These are phyloP conservation scores for Solanum arcanum DNA, from an alignment of 257 asterid genomes.

Conservation along the genomic window DNA sequence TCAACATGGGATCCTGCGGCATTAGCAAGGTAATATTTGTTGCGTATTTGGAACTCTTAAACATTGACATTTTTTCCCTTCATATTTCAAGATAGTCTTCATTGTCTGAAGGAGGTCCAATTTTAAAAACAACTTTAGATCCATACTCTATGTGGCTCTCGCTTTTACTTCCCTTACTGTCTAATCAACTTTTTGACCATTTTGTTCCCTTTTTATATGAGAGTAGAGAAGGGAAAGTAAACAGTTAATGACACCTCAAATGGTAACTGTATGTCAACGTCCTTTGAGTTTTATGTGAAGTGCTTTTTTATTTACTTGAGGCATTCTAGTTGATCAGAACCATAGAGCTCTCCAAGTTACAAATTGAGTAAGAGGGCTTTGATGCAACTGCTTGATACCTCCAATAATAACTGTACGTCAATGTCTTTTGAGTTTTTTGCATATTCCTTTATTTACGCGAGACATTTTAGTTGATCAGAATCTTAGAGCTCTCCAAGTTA, in stretches of 20 bases:
- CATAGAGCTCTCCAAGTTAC: background rate
- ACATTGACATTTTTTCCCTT: background rate
- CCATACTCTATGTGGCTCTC: background rate
- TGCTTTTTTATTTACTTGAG: background rate
- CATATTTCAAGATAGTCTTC: background rate
- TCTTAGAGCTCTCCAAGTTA: background rate
- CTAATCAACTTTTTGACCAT: background rate
- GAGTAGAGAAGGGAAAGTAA: background rate
- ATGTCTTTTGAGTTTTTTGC: background rate
- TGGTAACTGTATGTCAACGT: background rate
- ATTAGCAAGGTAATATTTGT: constrained; percentile 63
- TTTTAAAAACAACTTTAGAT: background rate
- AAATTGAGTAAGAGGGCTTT: background rate
- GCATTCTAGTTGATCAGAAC: background rate
- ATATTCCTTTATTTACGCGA: background rate
- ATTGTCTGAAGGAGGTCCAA: background rate
- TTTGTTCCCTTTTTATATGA: background rate
- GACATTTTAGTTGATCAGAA: background rate
- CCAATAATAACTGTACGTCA: background rate
- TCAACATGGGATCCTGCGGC: constrained; percentile 95
- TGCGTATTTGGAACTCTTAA: background rate
- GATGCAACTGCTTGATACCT: background rate
- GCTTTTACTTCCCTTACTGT: background rate
- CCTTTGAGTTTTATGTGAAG: background rate
- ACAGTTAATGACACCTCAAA: background rate